Conservation (phyloP, 2,329 filamentous ascomycete genomes). For the Penicillium sp. region DNA sequence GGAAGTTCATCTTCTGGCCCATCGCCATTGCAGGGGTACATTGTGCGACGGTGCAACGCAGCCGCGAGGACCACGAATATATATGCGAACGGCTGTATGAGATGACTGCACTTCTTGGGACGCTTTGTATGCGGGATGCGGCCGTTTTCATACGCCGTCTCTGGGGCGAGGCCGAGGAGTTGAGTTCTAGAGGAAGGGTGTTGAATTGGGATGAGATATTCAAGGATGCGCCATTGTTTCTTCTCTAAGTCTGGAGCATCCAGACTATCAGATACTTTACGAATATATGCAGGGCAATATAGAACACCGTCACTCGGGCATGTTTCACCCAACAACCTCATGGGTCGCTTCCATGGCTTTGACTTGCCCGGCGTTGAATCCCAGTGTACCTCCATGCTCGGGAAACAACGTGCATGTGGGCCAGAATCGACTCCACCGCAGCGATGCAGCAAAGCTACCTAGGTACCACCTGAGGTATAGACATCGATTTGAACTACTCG, state of each 20-base stretch:
- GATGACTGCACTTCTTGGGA: neutral
- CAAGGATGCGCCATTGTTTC: neutral
- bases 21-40: conserved; percentile 4
- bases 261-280: too few relatives aligned
- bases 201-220: conserved; percentile 8
- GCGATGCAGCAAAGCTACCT: too few relatives aligned
- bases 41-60: neutral
- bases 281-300: too few relatives aligned
- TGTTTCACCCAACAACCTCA: too few relatives aligned
- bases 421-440: too few relatives aligned
- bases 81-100: neutral
- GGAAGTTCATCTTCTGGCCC: conserved; percentile 6
- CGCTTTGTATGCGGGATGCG: neutral
- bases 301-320: too few relatives aligned
- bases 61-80: neutral
- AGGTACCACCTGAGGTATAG: too few relatives aligned
- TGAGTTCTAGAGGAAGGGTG: neutral
- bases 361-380: too few relatives aligned
- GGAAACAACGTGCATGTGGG: too few relatives aligned
- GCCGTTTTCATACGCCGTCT: neutral
- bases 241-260: neutral
- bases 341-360: too few relatives aligned
- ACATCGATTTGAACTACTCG: too few relatives aligned
- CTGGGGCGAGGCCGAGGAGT: neutral
- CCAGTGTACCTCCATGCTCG: too few relatives aligned